phyloP scores from a whole-genome alignment of 179 eudicot genomes.

The Heliamphora pulchella region DNA sequence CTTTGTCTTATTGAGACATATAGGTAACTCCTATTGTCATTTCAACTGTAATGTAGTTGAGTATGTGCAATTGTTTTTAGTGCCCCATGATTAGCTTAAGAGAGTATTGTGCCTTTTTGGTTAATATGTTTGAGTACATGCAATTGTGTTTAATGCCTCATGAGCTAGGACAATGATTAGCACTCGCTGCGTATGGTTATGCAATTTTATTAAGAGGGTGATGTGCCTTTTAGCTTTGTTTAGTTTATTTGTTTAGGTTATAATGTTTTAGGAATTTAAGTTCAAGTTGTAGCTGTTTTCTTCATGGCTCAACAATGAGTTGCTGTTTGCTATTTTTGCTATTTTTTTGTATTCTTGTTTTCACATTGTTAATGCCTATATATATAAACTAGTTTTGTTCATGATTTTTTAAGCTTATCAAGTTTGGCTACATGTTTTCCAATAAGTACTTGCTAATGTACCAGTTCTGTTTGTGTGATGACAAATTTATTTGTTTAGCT shows the following conservation, averaged over 20 bases:
- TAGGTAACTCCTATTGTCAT: not conserved
- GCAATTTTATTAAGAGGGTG: not conserved
- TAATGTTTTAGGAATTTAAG: not conserved
- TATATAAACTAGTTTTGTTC: not conserved
- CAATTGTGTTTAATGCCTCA: not conserved
- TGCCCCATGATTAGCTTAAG: too few species aligned
- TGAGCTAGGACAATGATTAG: not conserved
- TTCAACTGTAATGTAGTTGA: not conserved
- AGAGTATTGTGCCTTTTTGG: too few species aligned
- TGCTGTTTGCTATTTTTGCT: not conserved
- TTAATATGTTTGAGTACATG: not conserved
- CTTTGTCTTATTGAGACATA: not conserved
- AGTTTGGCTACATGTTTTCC: not conserved
- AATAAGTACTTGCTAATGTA: not conserved
- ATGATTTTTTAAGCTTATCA: not conserved
- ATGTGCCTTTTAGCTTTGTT: not conserved
- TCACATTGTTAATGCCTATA: not conserved
- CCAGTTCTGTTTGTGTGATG: not conserved
- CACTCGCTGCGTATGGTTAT: not conserved
- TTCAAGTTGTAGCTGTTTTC: not conserved
- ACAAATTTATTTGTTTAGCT: not conserved
- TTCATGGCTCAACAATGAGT: not conserved
- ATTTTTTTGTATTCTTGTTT: not conserved
- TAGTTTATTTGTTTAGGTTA: too few species aligned
- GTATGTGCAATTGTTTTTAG: too few species aligned